Conservation (phyloP, 805 yeast species). For the Ogataea nonfermentans region DNA sequence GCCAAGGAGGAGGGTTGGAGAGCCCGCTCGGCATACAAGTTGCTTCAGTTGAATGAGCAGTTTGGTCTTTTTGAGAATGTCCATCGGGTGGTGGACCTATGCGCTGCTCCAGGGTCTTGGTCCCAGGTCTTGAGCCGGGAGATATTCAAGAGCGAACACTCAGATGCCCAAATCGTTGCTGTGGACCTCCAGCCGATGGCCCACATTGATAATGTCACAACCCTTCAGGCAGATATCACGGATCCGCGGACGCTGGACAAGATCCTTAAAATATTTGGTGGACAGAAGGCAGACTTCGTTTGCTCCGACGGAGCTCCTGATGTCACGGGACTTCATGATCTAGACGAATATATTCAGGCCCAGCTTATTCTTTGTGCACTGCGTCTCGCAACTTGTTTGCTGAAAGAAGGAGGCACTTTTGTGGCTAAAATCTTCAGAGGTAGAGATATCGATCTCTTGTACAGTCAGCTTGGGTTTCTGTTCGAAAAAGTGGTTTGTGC, state of each 20-base stretch:
- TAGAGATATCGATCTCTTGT: constrained; percentile 88
- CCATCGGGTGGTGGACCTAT: constrained; percentile 85
- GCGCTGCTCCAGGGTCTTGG: constrained; percentile 99
- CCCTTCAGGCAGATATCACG: constrained; percentile 95
- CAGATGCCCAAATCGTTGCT: constrained; percentile 68
- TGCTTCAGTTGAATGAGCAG: constrained; percentile 86
- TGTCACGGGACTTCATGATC: constrained; percentile 94
- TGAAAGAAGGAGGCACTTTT: constrained; percentile 87
- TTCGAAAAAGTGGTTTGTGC: constrained; percentile 91
- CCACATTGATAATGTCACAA: constrained; percentile 87
- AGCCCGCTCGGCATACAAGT: constrained; percentile 94
- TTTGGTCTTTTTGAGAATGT: constrained; percentile 76
- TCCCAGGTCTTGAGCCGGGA: constrained; percentile 86
- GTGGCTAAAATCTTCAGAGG: constrained; percentile 97
- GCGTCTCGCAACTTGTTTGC: constrained; percentile 84
- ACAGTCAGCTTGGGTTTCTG: constrained; percentile 84
- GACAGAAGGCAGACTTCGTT: constrained; percentile 91
- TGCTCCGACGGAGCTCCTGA: constrained; percentile 99
- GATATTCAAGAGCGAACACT: constrained; percentile 40
- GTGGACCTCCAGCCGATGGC: constrained; percentile 98
- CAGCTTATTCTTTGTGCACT: constrained; percentile 89
- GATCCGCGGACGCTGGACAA: constrained; percentile 83
- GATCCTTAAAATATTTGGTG: constrained; percentile 81
- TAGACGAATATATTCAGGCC: constrained; percentile 96
- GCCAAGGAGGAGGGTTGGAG: constrained; percentile 99